Percentiles rank a stretch among this genome's conserved stretches.
Evolutionary conservation across 1,139 yeast species (phyloP).

Genomic region (Saccharomycopsis hybrid): DNA sequence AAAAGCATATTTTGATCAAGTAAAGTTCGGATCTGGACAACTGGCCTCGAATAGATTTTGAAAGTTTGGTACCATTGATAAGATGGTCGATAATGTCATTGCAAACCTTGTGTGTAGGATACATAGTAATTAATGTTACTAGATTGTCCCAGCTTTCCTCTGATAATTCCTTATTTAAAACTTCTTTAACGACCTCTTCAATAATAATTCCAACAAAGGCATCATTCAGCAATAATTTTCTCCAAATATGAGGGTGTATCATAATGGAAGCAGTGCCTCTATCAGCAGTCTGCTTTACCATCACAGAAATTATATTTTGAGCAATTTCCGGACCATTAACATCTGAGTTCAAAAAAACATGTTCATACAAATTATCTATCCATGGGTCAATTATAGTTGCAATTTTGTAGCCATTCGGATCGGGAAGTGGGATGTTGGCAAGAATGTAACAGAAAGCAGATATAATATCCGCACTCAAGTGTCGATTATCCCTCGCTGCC

Average conservation of each 20-base stretch:
- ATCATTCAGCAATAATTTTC: conserved; percentile 1
- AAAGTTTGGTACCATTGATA: conserved; percentile 5
- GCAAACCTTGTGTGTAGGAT: conserved; percentile 8
- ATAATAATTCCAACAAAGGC: conserved; percentile 5
- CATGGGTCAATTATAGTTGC: not conserved
- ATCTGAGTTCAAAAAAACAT: not conserved
- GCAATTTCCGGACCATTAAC: conserved; percentile 1
- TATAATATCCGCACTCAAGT: no score
- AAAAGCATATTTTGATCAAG: conserved; percentile 1
- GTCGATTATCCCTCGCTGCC: no score
- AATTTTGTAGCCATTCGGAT: not conserved
- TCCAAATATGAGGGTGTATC: conserved; percentile 9
- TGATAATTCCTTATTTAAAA: conserved; percentile 8
- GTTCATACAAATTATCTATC: not conserved
- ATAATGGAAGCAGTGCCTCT: conserved; percentile 3
- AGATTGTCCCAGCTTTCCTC: conserved; percentile 10
- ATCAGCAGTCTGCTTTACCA: conserved; percentile 7
- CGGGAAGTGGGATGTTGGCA: conserved; percentile 1
- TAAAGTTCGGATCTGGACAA: conserved; percentile 3
- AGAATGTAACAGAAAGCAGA: not conserved
- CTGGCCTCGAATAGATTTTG: conserved; percentile 10
- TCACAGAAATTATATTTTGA: conserved; percentile 11
- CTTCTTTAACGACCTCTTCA: conserved; percentile 17
- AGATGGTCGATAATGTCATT: conserved; percentile 6
- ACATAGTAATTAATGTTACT: conserved; percentile 8